Base-by-base conservation (phyloP, 2,329 filamentous ascomycete genomes). In the Golovinomyces cichoracearum region DNA sequence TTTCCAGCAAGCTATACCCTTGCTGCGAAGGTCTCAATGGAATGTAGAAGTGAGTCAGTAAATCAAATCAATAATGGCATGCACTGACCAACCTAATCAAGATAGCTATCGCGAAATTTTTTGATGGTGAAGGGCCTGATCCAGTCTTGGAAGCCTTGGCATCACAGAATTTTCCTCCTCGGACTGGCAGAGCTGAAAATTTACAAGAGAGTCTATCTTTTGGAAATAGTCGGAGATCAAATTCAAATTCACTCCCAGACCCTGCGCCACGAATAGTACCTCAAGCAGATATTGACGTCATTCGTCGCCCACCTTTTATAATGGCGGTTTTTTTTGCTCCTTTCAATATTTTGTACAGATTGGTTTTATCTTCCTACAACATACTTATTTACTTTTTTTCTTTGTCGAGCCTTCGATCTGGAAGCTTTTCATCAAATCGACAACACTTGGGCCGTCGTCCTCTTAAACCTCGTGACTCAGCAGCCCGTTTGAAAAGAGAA, bases 101-200 rank as follows among this genome's bases (percentile, higher is more conserved):
- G 79, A 93, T 95, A 57, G 88, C 90, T 50, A 88, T 98, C 54
- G 76, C 90, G 54, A 92, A 92, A 61, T 95, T 95, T 73, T 98
- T 94, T 62, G 90, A 98, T 59, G 90, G 90, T 56, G 90, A 95
- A 65, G 80, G 80, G 3, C 74, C 84, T 45, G 83, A 93, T 61
- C 80, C 76, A 12, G 67, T 88, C 17, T 80, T 81, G 50, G 83
- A 90, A 65, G 82, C 82, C 50, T 71, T 78, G 47, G 72, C 78
- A 45, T 69, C 72, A 6, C 69, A 78, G 51, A 65, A 71, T 48
- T 64, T 69, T n/a, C 68, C 76, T 35, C 73, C 74, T 44, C 68
- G 73, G 53, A 65, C 75, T 50, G 66, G 69, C 13, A 71, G 83
- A 53, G 75, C 80, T 54, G 81, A 92, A 58, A 92, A 83, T 52